phyloP scores from a whole-genome alignment of 164 flowering plant genomes.

The Cinnamomum micranthum region DNA sequence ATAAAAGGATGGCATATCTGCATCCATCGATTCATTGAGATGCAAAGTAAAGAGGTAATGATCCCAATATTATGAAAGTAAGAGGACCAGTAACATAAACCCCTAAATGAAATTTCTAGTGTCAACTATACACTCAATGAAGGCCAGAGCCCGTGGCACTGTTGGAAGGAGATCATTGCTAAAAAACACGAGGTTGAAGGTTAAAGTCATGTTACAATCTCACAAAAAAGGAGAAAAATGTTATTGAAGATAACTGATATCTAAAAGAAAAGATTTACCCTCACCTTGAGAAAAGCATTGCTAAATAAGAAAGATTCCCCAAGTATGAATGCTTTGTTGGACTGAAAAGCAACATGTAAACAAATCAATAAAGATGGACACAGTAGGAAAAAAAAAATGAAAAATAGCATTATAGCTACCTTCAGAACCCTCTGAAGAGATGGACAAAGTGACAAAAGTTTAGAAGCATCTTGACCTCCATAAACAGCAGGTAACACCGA shows the following conservation, averaged over 20 bases:
- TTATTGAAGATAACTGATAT: not conserved
- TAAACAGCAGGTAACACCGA: conserved; percentile 74
- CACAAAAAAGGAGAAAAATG: not conserved
- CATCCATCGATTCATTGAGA: not conserved
- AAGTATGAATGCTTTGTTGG: conserved; percentile 54
- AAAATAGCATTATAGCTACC: conserved; percentile 33
- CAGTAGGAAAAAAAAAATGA: not conserved
- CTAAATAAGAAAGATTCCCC: conserved; percentile 78
- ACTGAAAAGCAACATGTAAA: conserved; percentile 43
- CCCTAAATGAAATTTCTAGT: too few relatives aligned
- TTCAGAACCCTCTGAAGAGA: conserved; percentile 69
- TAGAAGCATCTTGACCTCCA: conserved; percentile 74
- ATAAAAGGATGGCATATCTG: not conserved
- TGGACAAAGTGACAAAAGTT: conserved; percentile 69
- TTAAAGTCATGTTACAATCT: too few relatives aligned
- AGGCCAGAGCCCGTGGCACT: too few relatives aligned
- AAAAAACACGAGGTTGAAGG: too few relatives aligned
- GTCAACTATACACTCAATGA: too few relatives aligned
- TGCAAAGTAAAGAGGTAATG: too few relatives aligned
- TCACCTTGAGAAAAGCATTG: conserved; percentile 74
- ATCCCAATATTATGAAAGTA: not conserved
- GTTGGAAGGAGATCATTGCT: too few relatives aligned
- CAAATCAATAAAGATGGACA: conserved; percentile 7
- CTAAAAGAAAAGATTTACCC: not conserved
- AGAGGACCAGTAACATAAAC: too few relatives aligned